These are phyloP conservation scores for Hymenoscyphus repandus DNA, from an alignment of 2,329 filamentous ascomycete species.

Conservation along the genomic window DNA sequence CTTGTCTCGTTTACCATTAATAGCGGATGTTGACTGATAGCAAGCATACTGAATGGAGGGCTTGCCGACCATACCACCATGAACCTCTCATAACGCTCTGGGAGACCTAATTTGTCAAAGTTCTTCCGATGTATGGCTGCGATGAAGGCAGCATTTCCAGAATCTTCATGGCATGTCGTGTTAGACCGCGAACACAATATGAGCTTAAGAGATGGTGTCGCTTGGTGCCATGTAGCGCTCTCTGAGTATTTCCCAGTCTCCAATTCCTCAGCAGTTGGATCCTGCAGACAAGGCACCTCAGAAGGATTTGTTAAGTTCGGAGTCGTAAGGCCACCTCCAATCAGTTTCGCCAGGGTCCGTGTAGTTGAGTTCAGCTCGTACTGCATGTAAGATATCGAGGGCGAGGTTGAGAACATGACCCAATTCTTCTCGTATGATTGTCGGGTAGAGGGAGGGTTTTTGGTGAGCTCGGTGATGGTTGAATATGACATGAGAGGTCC, in stretches of 20 bases:
- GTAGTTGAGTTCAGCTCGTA: constrained; percentile 32
- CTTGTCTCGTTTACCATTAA: constrained; percentile 34
- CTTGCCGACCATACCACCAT: constrained; percentile 34
- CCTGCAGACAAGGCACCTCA: constrained; percentile 19
- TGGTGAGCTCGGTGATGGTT: constrained; percentile 34
- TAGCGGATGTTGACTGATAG: constrained; percentile 31
- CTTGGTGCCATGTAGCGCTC: constrained; percentile 34
- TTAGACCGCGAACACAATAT: constrained; percentile 32
- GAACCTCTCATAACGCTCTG: constrained; percentile 35
- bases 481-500: constrained; percentile 24
- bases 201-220: constrained; percentile 34
- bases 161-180: constrained; percentile 19
- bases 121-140: constrained; percentile 35
- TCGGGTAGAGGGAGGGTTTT: constrained; percentile 32
- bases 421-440: constrained; percentile 37
- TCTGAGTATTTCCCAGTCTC: constrained; percentile 10
- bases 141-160: constrained; percentile 31
- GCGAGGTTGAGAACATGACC: constrained; percentile 34
- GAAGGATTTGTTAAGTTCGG: constrained; percentile 17
- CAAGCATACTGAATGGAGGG: constrained; percentile 33
- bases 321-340: constrained; percentile 22
- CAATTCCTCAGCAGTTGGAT: constrained; percentile 12
- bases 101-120: constrained; percentile 31
- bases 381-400: constrained; percentile 33
- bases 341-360: constrained; percentile 22